Evolutionary conservation across 164 flowering plant genomes (phyloP), one percentile per base, ranked within the genome.

Genomic region (Saururus chinensis): DNA sequence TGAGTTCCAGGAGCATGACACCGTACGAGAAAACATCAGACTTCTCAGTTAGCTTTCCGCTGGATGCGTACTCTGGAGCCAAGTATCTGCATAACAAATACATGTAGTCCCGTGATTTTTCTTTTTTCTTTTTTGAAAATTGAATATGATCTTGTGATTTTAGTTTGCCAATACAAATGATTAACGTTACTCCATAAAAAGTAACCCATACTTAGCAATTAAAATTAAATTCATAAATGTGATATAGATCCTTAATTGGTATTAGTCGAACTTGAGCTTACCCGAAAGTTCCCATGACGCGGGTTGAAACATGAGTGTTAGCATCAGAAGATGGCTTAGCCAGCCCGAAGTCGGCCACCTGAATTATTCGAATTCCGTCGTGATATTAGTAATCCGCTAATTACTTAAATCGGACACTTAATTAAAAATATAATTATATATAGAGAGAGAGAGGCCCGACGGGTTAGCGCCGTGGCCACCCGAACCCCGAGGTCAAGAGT

Each of bases 221-320:
- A 7, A 53, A 19, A 53, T 1, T 19, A 19, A 4, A 19, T 20
- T 13, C 2, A 20, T 12, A 4, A 19, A 20, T 12, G 25, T 5
- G 10, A 23, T 23, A 19, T 0, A 10, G 19, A 10, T 53, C 25
- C n/a, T n/a, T n/a, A n/a, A 20, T 53, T 53, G 22, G 19, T 4
- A 12, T 53, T 4, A 53, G 7, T 11, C 10, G 59, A 11, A 26
- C 2, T 41, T 40, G 7, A 37, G 26, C 69, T 64, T 73, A 87
- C 98, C 98, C 98, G 51, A 88, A 87, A n/a, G 98, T 92, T 64
- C 96, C 98, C 96, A 92, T 92, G 48, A 92, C 79, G 6, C 92
- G 84, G 11, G 98, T 92, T 0, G 98, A 92, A 8, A 88, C 95
- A 70, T 92, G 96, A 58, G 90, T 88, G 63, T 66, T 0, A 42